These are phyloP conservation scores for Calonectria hongkongensis DNA, from an alignment of 2,329 filamentous ascomycete species.

Conservation along the genomic window DNA sequence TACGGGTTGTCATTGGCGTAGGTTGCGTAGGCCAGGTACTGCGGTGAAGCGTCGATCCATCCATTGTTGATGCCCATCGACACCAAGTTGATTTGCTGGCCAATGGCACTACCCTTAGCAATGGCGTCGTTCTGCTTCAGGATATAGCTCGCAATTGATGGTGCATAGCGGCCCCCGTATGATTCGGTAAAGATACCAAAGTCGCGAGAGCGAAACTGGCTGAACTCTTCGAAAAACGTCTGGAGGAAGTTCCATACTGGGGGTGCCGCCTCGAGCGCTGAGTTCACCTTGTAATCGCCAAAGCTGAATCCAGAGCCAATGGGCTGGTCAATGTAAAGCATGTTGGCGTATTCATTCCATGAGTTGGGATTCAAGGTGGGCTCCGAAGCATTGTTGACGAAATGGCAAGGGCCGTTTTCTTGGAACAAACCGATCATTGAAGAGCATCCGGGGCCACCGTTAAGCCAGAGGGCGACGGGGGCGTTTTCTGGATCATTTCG, in stretches of 20 bases:
- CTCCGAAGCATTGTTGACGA: conserved; percentile 63
- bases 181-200: conserved; percentile 73
- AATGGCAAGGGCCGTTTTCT: conserved; percentile 87
- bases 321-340: conserved; percentile 83
- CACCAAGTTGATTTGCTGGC: conserved; percentile 68
- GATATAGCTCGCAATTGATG: conserved; percentile 73
- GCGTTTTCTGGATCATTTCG: conserved; percentile 62
- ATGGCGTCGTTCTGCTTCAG: conserved; percentile 74
- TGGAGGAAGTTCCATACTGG: conserved; percentile 74
- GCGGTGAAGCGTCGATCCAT: conserved; percentile 68
- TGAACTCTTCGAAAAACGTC: conserved; percentile 78
- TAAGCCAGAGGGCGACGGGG: conserved; percentile 74
- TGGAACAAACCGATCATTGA: conserved; percentile 69
- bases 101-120: conserved; percentile 61
- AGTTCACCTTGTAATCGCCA: conserved; percentile 55
- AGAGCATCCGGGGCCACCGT: conserved; percentile 59
- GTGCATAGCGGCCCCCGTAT: conserved; percentile 77
- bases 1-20: conserved; percentile 60
- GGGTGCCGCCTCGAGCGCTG: conserved; percentile 56
- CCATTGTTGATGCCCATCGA: conserved; percentile 75
- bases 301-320: conserved; percentile 57
- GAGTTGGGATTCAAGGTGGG: conserved; percentile 74
- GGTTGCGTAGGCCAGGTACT: conserved; percentile 58
- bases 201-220: conserved; percentile 75
- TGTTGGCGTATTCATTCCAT: conserved; percentile 78